Evolutionary conservation across 305 asterid genomes (phyloP), one percentile per base, ranked within the genome.

Genomic region (Lippia alba): DNA sequence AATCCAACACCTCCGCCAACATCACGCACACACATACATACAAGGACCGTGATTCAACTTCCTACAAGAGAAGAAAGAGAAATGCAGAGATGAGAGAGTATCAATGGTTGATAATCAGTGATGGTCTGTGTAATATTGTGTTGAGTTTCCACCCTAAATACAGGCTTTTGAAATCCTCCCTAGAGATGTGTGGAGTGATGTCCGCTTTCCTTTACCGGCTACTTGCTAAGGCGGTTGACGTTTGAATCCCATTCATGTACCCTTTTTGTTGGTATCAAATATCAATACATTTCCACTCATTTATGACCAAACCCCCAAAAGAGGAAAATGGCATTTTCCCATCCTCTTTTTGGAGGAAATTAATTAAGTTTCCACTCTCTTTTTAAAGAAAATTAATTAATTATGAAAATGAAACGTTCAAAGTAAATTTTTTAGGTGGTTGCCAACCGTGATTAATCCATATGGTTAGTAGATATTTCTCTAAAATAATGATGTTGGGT

Each of bases 101-200:
- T n/a, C n/a, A n/a, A n/a, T n/a, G n/a, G n/a, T n/a, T n/a, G n/a
- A n/a, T n/a, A n/a, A n/a, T n/a, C n/a, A n/a, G n/a, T n/a, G 10
- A 54, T n/a, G 60, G 39, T 10, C 9, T 46, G 17, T 46, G 24
- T 39, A 32, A 56, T 10, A 39, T 11, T 17, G 8, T 17, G 8
- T 33, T 0, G 33, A 61, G 45, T 11, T 41, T 56, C 62, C 56
- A 34, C 46, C 67, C 71, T 51, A 40, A 50, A 63, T 20, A 15
- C 69, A 24, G 20, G 74, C 72, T 61, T 67, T 73, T 71, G 64
- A 73, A 67, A 12, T 55, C 50, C 54, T 46, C 6, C 62, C 34
- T 67, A 51, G 59, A 61, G 64, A 77, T 72, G 65, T 40, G 78
- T 64, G 80, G 85, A 80, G 79, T 74, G 78, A 79, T 74, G 75